Evolutionary conservation across 1,139 yeast genomes (phyloP), one percentile per base, ranked within the genome.

Genomic region (Zygoascus meyerae): DNA sequence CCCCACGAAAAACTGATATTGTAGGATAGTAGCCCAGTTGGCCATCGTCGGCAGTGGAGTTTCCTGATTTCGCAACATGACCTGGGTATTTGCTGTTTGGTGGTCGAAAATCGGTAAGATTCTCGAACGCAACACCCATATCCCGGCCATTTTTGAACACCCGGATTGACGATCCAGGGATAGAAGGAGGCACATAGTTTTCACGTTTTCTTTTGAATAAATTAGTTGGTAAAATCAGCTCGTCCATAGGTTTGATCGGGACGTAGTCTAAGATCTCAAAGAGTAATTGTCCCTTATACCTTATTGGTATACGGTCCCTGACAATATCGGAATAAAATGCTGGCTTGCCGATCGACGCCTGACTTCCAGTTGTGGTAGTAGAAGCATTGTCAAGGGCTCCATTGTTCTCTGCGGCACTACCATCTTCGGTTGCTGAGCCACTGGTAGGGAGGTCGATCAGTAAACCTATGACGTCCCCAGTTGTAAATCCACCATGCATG

Each of bases 1-100:
- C 98, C 9, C 85, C 85, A 54, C 79, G 79, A 61, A 80, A 92
- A 32, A 85, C 86, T 47, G 95, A 85, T 31, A 87, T 72, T 68
- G 90, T 86, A 1, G 98, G 98, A 65, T 81, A 92, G 63, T 94
- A 92, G 0, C 97, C 98, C 47, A 89, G 67, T 41, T 79, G 71
- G 1, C 95, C 95, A 61, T 92, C 97, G 62, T 92, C 90, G 26
- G 57, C 55, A 38, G 42, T 50, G 47, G 48, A 48, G 43, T 52
- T 48, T 8, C 47, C 44, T 3, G 34, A 30, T 15, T 38, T 39
- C 50, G 53, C 53, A 18, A 51, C 45, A 16, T 56, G 47, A 21
- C 50, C 46, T 36, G 59, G 62, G 39, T 58, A 63, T 43, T 62
- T 61, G 12, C 85, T 79, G 48, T 75, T 68, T 2, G 89, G 90